These are phyloP conservation scores for Leccinum boreale DNA, from an alignment of 768 basidiomycete species.

Conservation along the genomic window DNA sequence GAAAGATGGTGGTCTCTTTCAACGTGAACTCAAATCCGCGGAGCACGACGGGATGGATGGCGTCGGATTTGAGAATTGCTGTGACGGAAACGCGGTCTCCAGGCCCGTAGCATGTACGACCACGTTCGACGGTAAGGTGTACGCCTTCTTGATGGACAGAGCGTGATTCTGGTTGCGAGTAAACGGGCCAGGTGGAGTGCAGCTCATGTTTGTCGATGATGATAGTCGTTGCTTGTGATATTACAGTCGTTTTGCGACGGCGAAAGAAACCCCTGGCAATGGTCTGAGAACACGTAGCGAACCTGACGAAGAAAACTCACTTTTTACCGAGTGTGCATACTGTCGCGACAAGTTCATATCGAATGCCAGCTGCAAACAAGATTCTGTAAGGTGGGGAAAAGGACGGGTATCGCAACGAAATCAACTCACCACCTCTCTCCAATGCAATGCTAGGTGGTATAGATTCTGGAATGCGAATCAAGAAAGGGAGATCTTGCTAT, in stretches of 20 bases:
- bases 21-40: constrained; percentile 83
- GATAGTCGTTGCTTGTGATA: constrained; percentile 66
- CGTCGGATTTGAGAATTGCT: constrained; percentile 72
- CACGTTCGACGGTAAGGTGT: constrained; percentile 71
- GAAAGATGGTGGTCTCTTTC: constrained; percentile 73
- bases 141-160: constrained; percentile 63
- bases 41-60: constrained; percentile 62
- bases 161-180: constrained; percentile 74
- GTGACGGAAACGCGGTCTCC: constrained; percentile 74
- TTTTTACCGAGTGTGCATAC: constrained; percentile 85
- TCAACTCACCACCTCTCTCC: constrained; percentile 61
- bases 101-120: constrained; percentile 79
- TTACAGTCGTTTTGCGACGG: constrained; percentile 66
- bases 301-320: constrained; percentile 37
- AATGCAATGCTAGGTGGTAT: constrained; percentile 84
- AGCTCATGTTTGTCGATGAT: constrained; percentile 92
- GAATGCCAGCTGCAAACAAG: constrained; percentile 66
- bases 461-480: constrained; percentile 88
- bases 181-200: constrained; percentile 92
- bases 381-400: not conserved
- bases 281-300: not conserved
- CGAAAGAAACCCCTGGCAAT: constrained; percentile 65
- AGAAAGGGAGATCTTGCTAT: constrained; percentile 87
- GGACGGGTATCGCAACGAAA: not conserved
- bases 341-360: constrained; percentile 87